Evolutionary conservation across 345 rosid species (phyloP).

Genomic region (Xanthoceras sorbifolium): DNA sequence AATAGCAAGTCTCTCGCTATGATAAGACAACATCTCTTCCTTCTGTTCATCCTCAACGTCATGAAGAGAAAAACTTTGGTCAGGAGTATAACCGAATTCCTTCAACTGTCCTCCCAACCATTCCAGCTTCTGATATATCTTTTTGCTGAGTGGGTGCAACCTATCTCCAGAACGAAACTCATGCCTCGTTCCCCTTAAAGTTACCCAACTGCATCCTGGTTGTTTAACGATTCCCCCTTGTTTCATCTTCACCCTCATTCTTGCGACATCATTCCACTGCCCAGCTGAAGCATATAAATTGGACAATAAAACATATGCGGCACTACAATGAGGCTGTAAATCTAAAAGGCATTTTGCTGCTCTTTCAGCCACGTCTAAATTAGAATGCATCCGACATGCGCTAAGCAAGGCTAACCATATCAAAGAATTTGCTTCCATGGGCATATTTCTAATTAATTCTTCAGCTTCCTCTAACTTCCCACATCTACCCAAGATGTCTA

Average conservation of each 20-base stretch:
- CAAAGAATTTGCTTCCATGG: conserved; percentile 48
- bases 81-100: conserved; percentile 61
- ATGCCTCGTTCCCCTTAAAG: conserved; percentile 48
- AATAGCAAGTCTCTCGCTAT: conserved; percentile 72
- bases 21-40: conserved; percentile 61
- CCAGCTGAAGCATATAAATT: conserved; percentile 68
- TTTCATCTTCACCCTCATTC: conserved; percentile 64
- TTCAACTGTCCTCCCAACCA: conserved; percentile 63
- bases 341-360: conserved; percentile 49
- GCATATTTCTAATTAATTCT: conserved; percentile 51
- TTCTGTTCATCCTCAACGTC: conserved; percentile 76
- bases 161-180: conserved; percentile 62
- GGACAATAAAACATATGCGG: conserved; percentile 59
- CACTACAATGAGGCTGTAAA: conserved; percentile 57
- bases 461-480: conserved; percentile 72
- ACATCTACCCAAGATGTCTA: conserved; percentile 63
- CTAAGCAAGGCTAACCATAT: conserved; percentile 78
- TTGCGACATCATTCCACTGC: conserved; percentile 58
- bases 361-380: conserved; percentile 62
- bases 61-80: conserved; percentile 54
- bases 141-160: conserved; percentile 44
- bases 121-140: conserved; percentile 47
- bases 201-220: conserved; percentile 68
- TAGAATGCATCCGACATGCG: conserved; percentile 62
- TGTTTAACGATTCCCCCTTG: conserved; percentile 51